Evolutionary conservation across 176 grass and related monocot species (phyloP).

Genomic region (Alopecurus myosuroides): DNA sequence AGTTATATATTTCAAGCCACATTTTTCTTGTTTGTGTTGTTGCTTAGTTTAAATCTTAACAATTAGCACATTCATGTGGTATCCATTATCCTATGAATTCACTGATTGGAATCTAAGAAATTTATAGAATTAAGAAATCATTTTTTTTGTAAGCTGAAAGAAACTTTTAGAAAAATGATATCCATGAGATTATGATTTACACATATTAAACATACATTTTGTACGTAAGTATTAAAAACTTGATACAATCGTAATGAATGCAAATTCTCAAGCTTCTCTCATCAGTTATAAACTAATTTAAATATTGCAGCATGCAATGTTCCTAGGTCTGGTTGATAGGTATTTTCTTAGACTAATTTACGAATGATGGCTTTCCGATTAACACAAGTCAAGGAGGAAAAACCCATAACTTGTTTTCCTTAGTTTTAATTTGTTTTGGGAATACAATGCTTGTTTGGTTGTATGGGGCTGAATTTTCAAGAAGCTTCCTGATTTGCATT

Average conservation of each 20-base stretch:
- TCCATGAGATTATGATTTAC: neutral
- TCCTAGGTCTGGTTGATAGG: neutral
- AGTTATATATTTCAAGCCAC: slow-evolving; percentile 16
- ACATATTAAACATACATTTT: slow-evolving; percentile 3
- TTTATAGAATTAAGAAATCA: neutral
- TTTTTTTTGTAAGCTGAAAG: slow-evolving; percentile 5
- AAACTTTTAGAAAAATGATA: slow-evolving; percentile 11
- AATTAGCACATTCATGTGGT: neutral
- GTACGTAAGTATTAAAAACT: neutral
- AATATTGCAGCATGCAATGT: neutral
- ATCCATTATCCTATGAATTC: neutral
- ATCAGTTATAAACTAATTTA: slow-evolving; percentile 5
- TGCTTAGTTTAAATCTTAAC: neutral
- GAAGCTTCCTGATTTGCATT: slow-evolving; percentile 15
- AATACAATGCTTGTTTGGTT: slow-evolving; percentile 8
- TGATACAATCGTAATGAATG: neutral
- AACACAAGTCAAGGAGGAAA: slow-evolving; percentile 4
- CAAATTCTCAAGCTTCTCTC: slow-evolving; percentile 8
- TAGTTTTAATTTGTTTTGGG: slow-evolving; percentile 17
- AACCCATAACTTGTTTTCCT: neutral
- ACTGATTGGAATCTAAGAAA: slow-evolving; percentile 2
- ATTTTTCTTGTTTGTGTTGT: neutral
- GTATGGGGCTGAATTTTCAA: slow-evolving; percentile 9
- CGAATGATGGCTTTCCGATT: neutral
- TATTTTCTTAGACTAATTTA: slow-evolving; percentile 20